Base-by-base conservation (phyloP, 768 basidiomycete genomes). In the Suillus luteus region DNA sequence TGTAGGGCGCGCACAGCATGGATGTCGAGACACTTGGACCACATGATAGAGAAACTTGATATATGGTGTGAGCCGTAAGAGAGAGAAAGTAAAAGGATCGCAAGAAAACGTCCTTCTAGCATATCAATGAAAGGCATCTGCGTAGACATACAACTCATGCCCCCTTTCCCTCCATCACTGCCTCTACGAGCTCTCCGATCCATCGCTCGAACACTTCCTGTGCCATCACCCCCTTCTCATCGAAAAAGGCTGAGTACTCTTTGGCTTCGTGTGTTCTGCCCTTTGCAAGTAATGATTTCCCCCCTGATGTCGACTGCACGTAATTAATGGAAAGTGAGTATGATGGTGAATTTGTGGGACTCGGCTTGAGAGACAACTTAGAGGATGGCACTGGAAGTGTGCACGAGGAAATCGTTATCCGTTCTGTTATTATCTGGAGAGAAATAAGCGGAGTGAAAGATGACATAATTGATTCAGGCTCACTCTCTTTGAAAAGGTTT, bases 401-500 rank as follows among this genome's bases (percentile, higher is more conserved):
- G 37, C 80, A 81, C 5, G 94, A 90, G 24, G 86, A 83, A 62
- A 96, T 82, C 35, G 88, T 91, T 77, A 98, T 85, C 67, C 90
- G 87, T 73, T 98, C 95, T 3, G 93, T 94, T 55, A 96, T 89
- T 72, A 97, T 96, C 90, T 96, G 74, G 8, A 31, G 46, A 64
- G 52, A 41, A 65, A 27, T 38, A 52, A 64, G 61, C 54, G 46
- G 59, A 12, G 43, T 15, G 38, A 59, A 33, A 57, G 31, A 63
- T 17, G 27, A 19, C 49, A 33, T 15, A 31, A 55, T 27, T 15
- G n/a, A 3, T 8, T 54, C 43, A 58, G 24, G 79, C 88, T 64
- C 67, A 93, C 92, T 64, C 93, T 84, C 75, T 93, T 94, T 17
- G 92, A 91, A 66, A 96, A 87, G 17, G 92, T 90, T 77, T 96